These are phyloP conservation scores for Musa acuminata DNA, from an alignment of 176 grass and related monocot genomes.

Conservation along the genomic window DNA sequence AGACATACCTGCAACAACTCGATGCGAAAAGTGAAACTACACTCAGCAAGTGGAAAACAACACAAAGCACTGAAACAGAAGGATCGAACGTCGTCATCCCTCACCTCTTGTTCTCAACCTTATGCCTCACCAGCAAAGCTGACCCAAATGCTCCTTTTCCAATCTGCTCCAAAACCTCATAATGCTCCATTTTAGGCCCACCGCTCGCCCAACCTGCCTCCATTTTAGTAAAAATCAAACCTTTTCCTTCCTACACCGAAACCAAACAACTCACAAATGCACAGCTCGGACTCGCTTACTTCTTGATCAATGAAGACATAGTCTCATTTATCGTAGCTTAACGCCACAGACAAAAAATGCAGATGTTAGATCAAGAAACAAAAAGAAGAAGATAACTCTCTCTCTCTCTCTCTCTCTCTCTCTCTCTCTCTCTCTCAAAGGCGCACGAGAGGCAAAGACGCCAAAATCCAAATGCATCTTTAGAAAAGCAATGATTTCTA, in stretches of 20 bases:
- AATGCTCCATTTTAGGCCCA: slow-evolving; percentile 51
- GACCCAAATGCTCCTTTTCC: slow-evolving; percentile 93
- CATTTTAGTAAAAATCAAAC: not conserved
- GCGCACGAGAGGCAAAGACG: not conserved
- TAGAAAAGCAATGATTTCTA: not conserved
- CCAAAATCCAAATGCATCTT: not conserved
- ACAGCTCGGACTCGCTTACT: no score
- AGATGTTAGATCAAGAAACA: not conserved
- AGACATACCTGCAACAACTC: slow-evolving; percentile 54
- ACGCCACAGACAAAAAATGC: not conserved
- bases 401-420: not conserved
- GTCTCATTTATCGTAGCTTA: not conserved
- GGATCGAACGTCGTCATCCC: not conserved
- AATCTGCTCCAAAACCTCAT: slow-evolving; percentile 94
- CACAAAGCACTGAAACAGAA: slow-evolving; percentile 7
- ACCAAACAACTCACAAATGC: not conserved
- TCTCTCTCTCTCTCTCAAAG: not conserved
- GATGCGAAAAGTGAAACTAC: no score
- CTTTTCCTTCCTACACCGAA: not conserved
- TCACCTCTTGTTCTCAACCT: slow-evolving; percentile 78
- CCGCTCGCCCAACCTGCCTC: no score
- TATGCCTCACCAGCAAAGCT: slow-evolving; percentile 81
- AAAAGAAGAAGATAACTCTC: no score
- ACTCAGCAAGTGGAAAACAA: not conserved
- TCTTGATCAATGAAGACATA: not conserved